Base-by-base conservation (phyloP, 306 rosid genomes). In the Dryas octopetala region DNA sequence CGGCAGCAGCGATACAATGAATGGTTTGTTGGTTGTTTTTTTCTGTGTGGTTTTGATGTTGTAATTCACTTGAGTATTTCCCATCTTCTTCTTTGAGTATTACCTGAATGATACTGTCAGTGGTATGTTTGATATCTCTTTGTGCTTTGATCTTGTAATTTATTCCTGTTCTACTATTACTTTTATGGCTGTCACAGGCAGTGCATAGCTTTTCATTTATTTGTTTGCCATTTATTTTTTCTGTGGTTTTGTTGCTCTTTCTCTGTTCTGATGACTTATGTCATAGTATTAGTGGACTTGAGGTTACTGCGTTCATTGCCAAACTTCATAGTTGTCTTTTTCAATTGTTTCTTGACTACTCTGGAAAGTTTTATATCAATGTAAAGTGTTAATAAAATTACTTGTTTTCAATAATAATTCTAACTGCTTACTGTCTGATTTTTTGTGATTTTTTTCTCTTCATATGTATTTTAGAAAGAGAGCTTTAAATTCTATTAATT, bases 1-100 rank as follows among this genome's bases (percentile, higher is more conserved):
- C 79, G 91, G 76, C 98, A 90, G 60, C 96, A 90, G 45, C 82
- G 92, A 74, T 86, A 80, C 93, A 91, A 83, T 68, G 99, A 96
- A 88, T 96, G 99, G 99, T 96, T 84, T 74, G 90, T 86, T 81
- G 83, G 51, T 51, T 74, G 28, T 46, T 77, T 68, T 12, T 58
- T 62, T 50, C 32, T 74, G 51, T 38, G 17, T 41, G 4, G 59
- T 49, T 83, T 68, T 51, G 48, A 2, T 72, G 55, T 52, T 65
- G 54, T 58, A 8, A 38, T 71, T 74, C 71, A 26, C 52, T 40
- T 19, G 2, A 40, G 1, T 13, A 52, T 17, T 53, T 63, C 12
- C 58, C 67, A 62, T 74, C 6, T 74, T 71, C 57, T 51, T 65
- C 51, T 38, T 14, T 26, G 5, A 23, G 70, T 71, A 8, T 45